A percentile compares a stretch with the other conserved stretches of the same genome.
phyloP scores from a whole-genome alignment of 768 basidiomycete genomes.

The Gelatoporia subvermispora region DNA sequence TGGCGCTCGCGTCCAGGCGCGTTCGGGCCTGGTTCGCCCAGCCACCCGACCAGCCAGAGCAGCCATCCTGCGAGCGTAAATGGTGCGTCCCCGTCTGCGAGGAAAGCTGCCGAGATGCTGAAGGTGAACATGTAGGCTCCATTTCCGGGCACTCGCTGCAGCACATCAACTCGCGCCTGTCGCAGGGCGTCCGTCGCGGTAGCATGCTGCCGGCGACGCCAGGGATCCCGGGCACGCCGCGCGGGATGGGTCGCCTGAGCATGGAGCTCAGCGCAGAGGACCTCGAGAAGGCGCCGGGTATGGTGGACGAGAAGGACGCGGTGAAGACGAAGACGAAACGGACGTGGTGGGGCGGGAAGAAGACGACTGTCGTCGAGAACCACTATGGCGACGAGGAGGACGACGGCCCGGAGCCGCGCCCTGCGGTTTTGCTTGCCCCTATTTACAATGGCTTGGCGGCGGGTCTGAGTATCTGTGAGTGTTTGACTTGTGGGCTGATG shows the following conservation, averaged over 20 bases:
- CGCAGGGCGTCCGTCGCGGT: slow-evolving; percentile 11
- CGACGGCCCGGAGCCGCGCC: slow-evolving; percentile 24
- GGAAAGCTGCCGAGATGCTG: background rate
- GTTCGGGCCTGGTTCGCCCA: slow-evolving; percentile 19
- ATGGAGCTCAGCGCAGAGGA: slow-evolving; percentile 16
- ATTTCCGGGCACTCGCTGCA: slow-evolving; percentile 34
- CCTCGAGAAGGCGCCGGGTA: slow-evolving; percentile 15
- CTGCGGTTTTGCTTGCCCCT: slow-evolving; percentile 31
- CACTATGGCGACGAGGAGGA: slow-evolving; percentile 25
- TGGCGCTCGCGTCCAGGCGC: slow-evolving; percentile 39
- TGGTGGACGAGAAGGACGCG: slow-evolving; percentile 8
- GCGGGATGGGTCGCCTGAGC: slow-evolving; percentile 21
- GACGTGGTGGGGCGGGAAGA: slow-evolving; percentile 61
- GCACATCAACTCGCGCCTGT: slow-evolving; percentile 18
- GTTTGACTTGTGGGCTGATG: background rate
- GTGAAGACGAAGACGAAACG: slow-evolving; percentile 18
- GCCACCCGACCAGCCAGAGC: slow-evolving; percentile 23
- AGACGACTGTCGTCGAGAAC: slow-evolving; percentile 29
- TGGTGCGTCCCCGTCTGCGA: slow-evolving; percentile 8
- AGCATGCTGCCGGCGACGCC: slow-evolving; percentile 10
- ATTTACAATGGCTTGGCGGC: slow-evolving; percentile 32
- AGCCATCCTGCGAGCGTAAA: slow-evolving; percentile 16
- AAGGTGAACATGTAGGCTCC: slow-evolving; percentile 23
- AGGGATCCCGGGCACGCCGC: slow-evolving; percentile 21
- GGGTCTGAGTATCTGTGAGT: slow-evolving; percentile 28